Evolutionary conservation across 192 early-diverging fungal genomes (phyloP), one percentile per base, ranked within the genome.

Genomic region (Fimicolochytrium jonesii): DNA sequence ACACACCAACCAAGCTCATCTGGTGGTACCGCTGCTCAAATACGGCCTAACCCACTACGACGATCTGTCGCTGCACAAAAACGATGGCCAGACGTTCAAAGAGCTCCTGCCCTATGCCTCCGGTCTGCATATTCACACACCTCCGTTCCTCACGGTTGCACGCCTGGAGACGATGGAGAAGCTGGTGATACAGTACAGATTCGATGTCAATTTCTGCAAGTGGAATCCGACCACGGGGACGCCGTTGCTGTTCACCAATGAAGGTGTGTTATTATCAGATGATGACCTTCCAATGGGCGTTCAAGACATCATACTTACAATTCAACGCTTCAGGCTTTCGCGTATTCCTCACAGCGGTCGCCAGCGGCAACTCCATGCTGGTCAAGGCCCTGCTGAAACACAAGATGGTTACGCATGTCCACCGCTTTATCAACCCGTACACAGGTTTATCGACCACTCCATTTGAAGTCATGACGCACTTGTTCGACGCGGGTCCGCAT

Each of bases 181-280:
- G 13, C 32, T 61, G 3, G 48, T 61, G 17, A 39, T 60, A 17
- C 13, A 59, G 28, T 61, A 61, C 44, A 53, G 30, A 22, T 61
- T 61, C 35, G 30, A 61, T 26, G 48, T 61, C 28, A 61, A 61
- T 55, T 61, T 61, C 34, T 61, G 60, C 48, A 55, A 49, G 32
- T 61, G 60, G 60, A 55, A 23, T 55, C 17, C 26, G 11, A 31
- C 18, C n/a, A 57, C 60, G 9, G 60, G 60, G 25, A 17, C 30
- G n/a, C 47, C 49, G 13, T 18, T 32, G 10, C 0, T 55, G 49
- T 17, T 15, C 18, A 39, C 36, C n/a, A 49, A 55, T 36, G 60
- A 61, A 61, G 60, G 60, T 61, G 23, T n/a, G n/a, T n/a, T n/a
- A n/a, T n/a, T n/a, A n/a, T n/a, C n/a, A n/a, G n/a, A n/a, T n/a